Evolutionary conservation across 2,329 filamentous ascomycete species (phyloP).

Genomic region (Claviceps pusilla): DNA sequence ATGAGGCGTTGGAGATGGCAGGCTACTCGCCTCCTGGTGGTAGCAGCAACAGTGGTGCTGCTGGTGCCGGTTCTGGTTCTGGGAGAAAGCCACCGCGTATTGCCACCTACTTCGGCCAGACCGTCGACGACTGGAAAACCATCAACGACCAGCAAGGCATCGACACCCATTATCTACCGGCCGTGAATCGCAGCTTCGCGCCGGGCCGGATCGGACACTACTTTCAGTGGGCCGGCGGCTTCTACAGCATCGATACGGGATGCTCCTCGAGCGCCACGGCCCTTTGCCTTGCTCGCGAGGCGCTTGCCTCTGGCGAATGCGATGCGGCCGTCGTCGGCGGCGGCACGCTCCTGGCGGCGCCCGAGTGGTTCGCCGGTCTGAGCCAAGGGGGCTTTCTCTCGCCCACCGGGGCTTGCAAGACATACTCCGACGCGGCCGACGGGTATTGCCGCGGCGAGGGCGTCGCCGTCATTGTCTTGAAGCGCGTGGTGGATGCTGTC

Average conservation of each 20-base stretch:
- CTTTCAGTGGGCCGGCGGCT: constrained; percentile 25
- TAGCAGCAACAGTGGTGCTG: background rate
- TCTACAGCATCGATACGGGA: constrained; percentile 60
- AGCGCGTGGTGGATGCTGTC: constrained; percentile 63
- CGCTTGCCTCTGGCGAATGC: constrained; percentile 39
- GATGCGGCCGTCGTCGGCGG: constrained; percentile 50
- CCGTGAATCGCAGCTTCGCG: constrained; percentile 1
- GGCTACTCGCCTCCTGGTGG: background rate
- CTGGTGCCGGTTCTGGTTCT: background rate
- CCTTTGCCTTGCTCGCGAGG: constrained; percentile 44
- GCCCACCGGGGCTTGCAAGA: constrained; percentile 37
- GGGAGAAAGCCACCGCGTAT: constrained; percentile 26
- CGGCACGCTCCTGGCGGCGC: constrained; percentile 37
- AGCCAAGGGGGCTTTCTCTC: constrained; percentile 4
- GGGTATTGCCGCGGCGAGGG: constrained; percentile 71
- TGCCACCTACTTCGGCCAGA: constrained; percentile 61
- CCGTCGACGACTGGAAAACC: constrained; percentile 64
- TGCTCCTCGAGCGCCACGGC: constrained; percentile 59
- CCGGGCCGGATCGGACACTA: constrained; percentile 22
- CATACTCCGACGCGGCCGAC: constrained; percentile 66
- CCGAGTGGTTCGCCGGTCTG: constrained; percentile 63
- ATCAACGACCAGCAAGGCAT: constrained; percentile 59
- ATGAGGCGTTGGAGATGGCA: constrained; percentile 65
- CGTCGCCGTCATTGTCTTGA: constrained; percentile 59
- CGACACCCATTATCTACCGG: constrained; percentile 24